Conservation (phyloP, 305 asterid species). For the Fraxinus baroniana region DNA sequence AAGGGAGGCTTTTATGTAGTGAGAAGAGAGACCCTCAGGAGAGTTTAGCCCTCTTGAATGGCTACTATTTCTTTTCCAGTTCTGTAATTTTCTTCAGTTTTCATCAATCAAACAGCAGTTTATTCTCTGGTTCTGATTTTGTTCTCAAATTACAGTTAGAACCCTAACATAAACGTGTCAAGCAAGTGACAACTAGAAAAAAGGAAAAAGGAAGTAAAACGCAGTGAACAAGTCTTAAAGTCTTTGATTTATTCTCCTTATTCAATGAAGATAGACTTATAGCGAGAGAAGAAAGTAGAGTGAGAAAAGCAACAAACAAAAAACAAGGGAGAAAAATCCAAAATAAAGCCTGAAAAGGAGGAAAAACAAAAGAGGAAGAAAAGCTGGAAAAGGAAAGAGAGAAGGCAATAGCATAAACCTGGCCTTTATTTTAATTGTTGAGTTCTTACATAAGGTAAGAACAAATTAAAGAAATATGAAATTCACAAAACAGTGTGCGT, state of each 20-base stretch:
- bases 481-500: background rate
- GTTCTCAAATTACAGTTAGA: background rate
- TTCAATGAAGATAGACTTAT: background rate
- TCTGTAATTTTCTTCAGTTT: background rate
- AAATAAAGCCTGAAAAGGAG: background rate
- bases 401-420: background rate
- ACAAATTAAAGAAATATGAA: background rate
- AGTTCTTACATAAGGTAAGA: background rate
- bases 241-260: background rate
- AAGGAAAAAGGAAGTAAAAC: background rate
- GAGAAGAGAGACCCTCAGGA: background rate
- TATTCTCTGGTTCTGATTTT: background rate
- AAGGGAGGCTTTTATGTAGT: background rate
- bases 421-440: background rate
- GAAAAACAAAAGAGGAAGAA: background rate
- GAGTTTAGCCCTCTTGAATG: background rate
- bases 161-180: background rate
- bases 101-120: background rate
- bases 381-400: background rate
- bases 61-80: background rate
- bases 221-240: background rate
- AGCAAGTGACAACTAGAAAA: background rate
- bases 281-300: background rate
- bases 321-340: background rate
- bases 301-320: background rate